phyloP scores from a whole-genome alignment of 2,329 filamentous ascomycete genomes.

The Sphaceloma murrayae region DNA sequence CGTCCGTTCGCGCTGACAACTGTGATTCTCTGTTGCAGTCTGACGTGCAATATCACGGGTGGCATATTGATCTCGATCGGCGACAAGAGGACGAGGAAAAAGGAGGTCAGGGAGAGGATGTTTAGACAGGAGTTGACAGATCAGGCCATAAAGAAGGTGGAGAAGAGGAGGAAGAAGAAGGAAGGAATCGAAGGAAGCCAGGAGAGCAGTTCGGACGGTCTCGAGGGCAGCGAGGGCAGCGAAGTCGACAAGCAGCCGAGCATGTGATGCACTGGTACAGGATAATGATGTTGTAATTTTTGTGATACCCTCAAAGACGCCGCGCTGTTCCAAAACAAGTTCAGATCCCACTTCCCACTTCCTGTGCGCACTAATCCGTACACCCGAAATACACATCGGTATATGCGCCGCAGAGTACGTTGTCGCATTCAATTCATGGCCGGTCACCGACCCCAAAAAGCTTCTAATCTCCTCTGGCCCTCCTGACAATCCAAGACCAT shows the following conservation, averaged over 20 bases:
- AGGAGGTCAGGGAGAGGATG: slow-evolving; percentile 71
- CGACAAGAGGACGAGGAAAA: slow-evolving; percentile 69
- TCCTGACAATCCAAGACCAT: background rate
- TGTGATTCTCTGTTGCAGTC: slow-evolving; percentile 68
- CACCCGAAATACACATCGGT: too few species aligned
- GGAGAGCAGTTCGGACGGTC: background rate
- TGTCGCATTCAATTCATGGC: too few species aligned
- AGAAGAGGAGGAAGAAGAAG: slow-evolving; percentile 29
- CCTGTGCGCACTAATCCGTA: too few species aligned
- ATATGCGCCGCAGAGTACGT: too few species aligned
- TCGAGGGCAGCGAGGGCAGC: too few species aligned
- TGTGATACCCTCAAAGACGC: too few species aligned
- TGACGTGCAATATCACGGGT: slow-evolving; percentile 66
- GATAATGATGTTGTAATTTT: too few species aligned
- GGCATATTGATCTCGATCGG: slow-evolving; percentile 69
- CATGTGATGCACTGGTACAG: too few species aligned
- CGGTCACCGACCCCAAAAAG: slow-evolving; percentile 3
- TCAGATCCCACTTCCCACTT: too few species aligned
- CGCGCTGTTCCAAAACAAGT: too few species aligned
- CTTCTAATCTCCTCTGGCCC: slow-evolving; percentile 10
- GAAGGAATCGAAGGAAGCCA: slow-evolving; percentile 9
- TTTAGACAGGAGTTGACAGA: slow-evolving; percentile 66
- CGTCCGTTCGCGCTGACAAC: slow-evolving; percentile 67
- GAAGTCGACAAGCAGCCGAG: too few species aligned
- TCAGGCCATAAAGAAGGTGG: slow-evolving; percentile 50